A percentile compares a stretch with the other conserved stretches of the same genome.
Conservation (phyloP, 2,329 filamentous ascomycete genomes). For the Chrysoporthe puriensis region DNA sequence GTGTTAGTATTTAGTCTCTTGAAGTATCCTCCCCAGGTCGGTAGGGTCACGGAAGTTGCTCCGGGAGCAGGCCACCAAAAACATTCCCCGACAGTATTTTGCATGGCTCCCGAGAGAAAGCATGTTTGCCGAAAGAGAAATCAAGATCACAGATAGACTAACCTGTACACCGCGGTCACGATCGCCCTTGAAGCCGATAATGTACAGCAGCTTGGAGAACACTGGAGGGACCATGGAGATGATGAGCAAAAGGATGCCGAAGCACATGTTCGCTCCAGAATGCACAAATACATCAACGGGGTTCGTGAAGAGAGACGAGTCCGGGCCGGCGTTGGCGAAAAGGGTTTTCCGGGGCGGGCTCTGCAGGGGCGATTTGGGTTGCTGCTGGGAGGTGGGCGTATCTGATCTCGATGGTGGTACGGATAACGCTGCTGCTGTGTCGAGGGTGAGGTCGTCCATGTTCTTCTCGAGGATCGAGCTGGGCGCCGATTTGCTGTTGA, state of each 20-base stretch:
- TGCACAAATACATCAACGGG: conserved; percentile 87
- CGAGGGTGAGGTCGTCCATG: conserved; percentile 16
- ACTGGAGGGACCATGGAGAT: conserved; percentile 93
- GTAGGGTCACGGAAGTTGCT: not conserved
- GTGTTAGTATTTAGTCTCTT: not conserved
- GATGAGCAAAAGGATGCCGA: conserved; percentile 81
- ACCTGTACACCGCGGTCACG: conserved; percentile 73
- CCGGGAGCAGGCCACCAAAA: too few relatives aligned
- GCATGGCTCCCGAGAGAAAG: too few relatives aligned
- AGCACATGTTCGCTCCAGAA: conserved; percentile 86
- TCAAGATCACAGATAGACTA: not conserved
- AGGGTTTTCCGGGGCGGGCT: conserved; percentile 40
- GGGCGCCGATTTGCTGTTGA: conserved; percentile 24
- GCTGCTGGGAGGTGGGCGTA: conserved; percentile 17
- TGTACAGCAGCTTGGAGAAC: conserved; percentile 82
- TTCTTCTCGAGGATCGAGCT: conserved; percentile 26
- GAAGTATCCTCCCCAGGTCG: not conserved
- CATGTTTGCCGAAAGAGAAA: not conserved
- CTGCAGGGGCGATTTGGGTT: conserved; percentile 25
- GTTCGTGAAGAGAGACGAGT: conserved; percentile 69
- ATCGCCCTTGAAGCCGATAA: conserved; percentile 91
- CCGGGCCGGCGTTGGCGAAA: conserved; percentile 45
- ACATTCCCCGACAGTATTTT: too few relatives aligned
- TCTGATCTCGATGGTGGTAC: conserved; percentile 21
- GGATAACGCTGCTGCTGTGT: conserved; percentile 8